Evolutionary conservation across 2,329 filamentous ascomycete genomes (phyloP).

Genomic region (Lachnellula occidentalis): DNA sequence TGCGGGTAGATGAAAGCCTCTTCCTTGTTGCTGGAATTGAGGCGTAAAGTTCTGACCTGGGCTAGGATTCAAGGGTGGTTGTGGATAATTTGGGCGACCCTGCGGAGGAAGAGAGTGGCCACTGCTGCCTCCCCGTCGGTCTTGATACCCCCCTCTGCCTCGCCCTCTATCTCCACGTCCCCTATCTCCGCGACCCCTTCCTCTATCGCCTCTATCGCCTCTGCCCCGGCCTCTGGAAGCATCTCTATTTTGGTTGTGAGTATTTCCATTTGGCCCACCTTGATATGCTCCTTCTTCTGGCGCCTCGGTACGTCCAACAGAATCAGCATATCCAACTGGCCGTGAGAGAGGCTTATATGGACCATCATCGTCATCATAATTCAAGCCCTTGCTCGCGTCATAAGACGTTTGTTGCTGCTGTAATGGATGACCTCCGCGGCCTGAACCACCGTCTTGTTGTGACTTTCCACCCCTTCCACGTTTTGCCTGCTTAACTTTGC

Average conservation of each 20-base stretch:
- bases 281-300: constrained; percentile 35
- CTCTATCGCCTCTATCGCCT: constrained; percentile 19
- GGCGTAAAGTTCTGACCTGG: not conserved
- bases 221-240: constrained; percentile 22
- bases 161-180: constrained; percentile 21
- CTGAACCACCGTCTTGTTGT: constrained; percentile 36
- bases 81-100: constrained; percentile 8
- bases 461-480: constrained; percentile 49
- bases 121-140: constrained; percentile 14
- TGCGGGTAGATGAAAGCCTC: constrained; percentile 10
- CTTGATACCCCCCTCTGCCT: constrained; percentile 22
- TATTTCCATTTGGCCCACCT: constrained; percentile 9
- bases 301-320: constrained; percentile 38
- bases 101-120: constrained; percentile 19
- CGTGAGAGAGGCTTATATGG: constrained; percentile 67
- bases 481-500: constrained; percentile 61
- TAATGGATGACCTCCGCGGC: constrained; percentile 32
- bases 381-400: constrained; percentile 42
- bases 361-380: constrained; percentile 65
- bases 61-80: constrained; percentile 3
- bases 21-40: constrained; percentile 5
- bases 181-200: constrained; percentile 19
- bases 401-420: constrained; percentile 29
- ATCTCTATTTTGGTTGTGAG: constrained; percentile 17
- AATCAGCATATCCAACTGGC: constrained; percentile 55